Evolutionary conservation across 1,139 yeast genomes (phyloP), one percentile per base, ranked within the genome.

Genomic region (Diutina sp.): DNA sequence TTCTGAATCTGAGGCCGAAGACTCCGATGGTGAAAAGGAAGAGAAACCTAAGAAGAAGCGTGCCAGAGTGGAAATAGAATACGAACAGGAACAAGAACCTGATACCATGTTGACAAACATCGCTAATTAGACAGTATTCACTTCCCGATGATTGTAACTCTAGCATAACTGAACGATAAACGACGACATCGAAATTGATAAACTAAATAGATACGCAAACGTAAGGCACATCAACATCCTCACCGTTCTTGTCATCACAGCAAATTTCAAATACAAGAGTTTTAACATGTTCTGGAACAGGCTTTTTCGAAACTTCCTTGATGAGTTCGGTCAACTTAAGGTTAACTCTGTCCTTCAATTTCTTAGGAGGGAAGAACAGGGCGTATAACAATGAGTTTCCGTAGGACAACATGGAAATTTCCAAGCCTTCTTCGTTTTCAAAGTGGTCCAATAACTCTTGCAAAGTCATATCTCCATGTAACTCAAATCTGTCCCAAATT

Each of bases 151-250:
- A 12, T 35, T 35, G 41, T 35, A 35, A 21, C 41, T 12, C 6
- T 35, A 35, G 41, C 41, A 35, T 35, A 35, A 35, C 14, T 35
- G 41, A 35, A 35, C 41, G 41, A 35, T 35, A 35, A 35, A 35
- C 14, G 41, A 35, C 41, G 41, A 35, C 41, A 35, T 35, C 41
- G 41, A 35, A 35, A 35, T 35, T 35, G 11, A 45, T 4, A 35
- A 35, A 35, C 54, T 56, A 62, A 30, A 61, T 56, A 65, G 80
- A 82, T 58, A 87, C 78, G 59, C 84, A 82, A 59, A 90, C 81
- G 67, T 82, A 90, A 48, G 99, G 99, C 61, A 90, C 90, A 65
- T 91, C 99, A 30, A 90, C 97, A 69, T 95, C 99, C 68, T 93
- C 97, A 48, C 95, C 99, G 56, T 85, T 80, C 66, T 83, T 77